These are phyloP conservation scores for Botrytis cinerea DNA, from an alignment of 2,329 filamentous ascomycete genomes.

Conservation along the genomic window DNA sequence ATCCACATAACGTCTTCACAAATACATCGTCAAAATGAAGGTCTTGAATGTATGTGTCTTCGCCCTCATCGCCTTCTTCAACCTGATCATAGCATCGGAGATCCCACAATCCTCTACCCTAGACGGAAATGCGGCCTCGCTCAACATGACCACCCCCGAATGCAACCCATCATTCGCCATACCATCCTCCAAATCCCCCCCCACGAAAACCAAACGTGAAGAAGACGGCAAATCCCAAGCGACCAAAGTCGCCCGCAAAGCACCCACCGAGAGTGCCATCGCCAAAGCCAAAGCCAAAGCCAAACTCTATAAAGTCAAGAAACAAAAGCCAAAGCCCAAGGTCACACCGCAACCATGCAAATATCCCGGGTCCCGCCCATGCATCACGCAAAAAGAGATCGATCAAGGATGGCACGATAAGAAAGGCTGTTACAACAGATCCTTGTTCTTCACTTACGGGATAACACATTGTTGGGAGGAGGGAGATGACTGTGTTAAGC, in stretches of 20 bases:
- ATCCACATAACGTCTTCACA: background rate
- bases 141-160: background rate
- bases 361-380: background rate
- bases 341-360: background rate
- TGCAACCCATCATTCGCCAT: background rate
- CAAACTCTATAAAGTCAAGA: background rate
- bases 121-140: background rate
- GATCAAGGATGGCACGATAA: conserved; percentile 13
- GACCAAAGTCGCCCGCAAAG: background rate
- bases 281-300: background rate
- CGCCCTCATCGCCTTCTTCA: background rate
- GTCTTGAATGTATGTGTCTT: background rate
- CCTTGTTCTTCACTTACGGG: background rate
- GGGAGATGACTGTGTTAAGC: background rate
- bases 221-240: too few species aligned
- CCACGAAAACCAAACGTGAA: background rate
- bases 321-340: background rate
- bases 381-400: conserved; percentile 12
- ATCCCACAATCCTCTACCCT: background rate
- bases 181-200: background rate
- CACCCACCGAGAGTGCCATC: background rate
- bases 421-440: background rate
- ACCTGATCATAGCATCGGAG: background rate
- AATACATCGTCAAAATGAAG: background rate
- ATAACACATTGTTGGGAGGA: background rate